Base-by-base conservation (phyloP, 371 early-diverging fungal species). In the Mortierella sp. region DNA sequence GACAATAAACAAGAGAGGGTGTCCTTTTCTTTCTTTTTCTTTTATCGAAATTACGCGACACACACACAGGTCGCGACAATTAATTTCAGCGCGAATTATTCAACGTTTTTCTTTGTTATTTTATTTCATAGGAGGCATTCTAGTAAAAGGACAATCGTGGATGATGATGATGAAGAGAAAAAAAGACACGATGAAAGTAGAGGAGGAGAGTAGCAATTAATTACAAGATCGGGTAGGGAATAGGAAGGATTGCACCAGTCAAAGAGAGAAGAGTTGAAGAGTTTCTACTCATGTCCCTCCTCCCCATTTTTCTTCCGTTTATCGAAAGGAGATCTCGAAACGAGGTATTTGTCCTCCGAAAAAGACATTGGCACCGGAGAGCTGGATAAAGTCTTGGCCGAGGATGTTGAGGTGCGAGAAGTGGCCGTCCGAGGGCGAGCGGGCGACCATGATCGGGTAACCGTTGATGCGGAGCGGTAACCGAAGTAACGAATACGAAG, bases 331-430 rank as follows among this genome's bases (percentile, higher is more conserved):
- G 22, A 80, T 76, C 47, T 80, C 74, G 39, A 76, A 80, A 9
- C 77, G 72, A 19, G 74, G 77, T 37, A 68, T 71, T 0, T 65
- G 43, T 11, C 77, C 77, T 29, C 74, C 72, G 39, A 77, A 77
- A 40, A 58, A 68, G 47, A 81, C 77, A 4, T 58, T 7, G 2
- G 82, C 77, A 7, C 82, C 74, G 7, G 82, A 34, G 24, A 47
- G 14, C 34, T 68, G 68, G 14, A 74, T 22, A 71, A 81, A 77
- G 50, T 73, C 74, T 39, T 80, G 77, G 26, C 81, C 81, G 2
- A 77, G 73, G 71, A 80, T 80, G 66, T 80, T 80, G 74, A 80
- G 77, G 39, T 80, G 81, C 2, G 77, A 53, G 64, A 80, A 80
- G 63, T 77, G 81, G 4, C 73, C 61, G 11, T 77, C 77, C 22